Evolutionary conservation across 2,329 filamentous ascomycete genomes (phyloP), one percentile per base, ranked within the genome.

Genomic region (Calycina marina): DNA sequence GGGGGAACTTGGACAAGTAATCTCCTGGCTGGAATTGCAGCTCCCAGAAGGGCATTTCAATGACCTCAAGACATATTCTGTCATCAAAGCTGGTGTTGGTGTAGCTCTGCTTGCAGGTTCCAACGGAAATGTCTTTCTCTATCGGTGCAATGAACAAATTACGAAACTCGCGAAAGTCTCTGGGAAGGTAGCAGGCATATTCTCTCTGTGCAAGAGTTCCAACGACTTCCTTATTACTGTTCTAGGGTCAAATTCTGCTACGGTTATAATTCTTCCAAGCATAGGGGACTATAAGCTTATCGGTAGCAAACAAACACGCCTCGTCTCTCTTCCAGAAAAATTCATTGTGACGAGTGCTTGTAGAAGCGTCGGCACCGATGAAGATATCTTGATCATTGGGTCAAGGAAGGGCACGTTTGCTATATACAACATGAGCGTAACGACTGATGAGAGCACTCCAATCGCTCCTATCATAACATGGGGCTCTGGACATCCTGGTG

Each of bases 381-480:
- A 22, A 9, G 38, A 60, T 2, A 32, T 53, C 6, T 44, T 67
- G n/a, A 41, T 67, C 1, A 37, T 77, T 6, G 74, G 73, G 1
- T 71, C 68, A 22, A 62, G 70, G 39, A 56, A 55, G 31, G 73
- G 74, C 3, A 56, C 58, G 2, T 47, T 77, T 30, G 63, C 62
- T 4, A 31, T 69, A 2, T 71, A 68, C 40, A 26, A 46, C 34
- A 38, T 48, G 18, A 9, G 22, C 10, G 16, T 32, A 2, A 17
- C 25, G 4, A n/a, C 8, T 22, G 8, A 22, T 8, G n/a, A 8
- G 8, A n/a, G n/a, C n/a, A 8, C 8, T 3, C 20, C 20, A 9
- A 22, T 22, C 8, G 20, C n/a, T 22, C 38, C 41, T 12, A 6
- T 48, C 2, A 15, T n/a, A 3, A 33, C 33, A 3, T 49, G 46